phyloP scores from a whole-genome alignment of 1,139 yeast species.

The Pichia sp. region DNA sequence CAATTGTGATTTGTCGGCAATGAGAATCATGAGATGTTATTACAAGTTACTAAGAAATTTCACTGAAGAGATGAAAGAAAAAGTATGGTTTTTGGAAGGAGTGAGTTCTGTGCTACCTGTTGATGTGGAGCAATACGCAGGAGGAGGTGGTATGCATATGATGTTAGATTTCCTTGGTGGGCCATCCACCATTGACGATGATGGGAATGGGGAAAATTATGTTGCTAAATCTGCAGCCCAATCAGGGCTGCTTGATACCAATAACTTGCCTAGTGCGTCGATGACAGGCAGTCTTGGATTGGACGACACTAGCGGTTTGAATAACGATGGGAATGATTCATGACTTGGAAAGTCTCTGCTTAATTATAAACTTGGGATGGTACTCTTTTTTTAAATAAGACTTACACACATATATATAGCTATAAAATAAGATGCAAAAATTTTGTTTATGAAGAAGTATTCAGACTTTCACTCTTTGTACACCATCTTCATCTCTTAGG shows the following conservation, averaged over 20 bases:
- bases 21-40: slow-evolving; percentile 85
- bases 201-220: slow-evolving; percentile 40
- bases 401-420: background rate
- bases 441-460: too few species aligned
- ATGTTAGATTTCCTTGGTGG: slow-evolving; percentile 84
- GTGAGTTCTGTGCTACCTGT: slow-evolving; percentile 81
- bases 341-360: slow-evolving; percentile 1
- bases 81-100: slow-evolving; percentile 93
- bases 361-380: background rate
- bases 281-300: slow-evolving; percentile 28
- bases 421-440: background rate
- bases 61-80: slow-evolving; percentile 81
- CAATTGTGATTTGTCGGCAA: slow-evolving; percentile 81
- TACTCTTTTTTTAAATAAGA: background rate
- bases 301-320: slow-evolving; percentile 27
- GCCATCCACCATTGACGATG: slow-evolving; percentile 44
- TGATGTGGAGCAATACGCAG: slow-evolving; percentile 78
- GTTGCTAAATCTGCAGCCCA: slow-evolving; percentile 37
- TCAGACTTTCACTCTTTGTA: slow-evolving; percentile 28
- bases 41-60: slow-evolving; percentile 76
- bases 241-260: slow-evolving; percentile 47
- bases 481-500: slow-evolving; percentile 32
- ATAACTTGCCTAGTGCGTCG: slow-evolving; percentile 52
- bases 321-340: slow-evolving; percentile 9
- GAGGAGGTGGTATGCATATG: slow-evolving; percentile 90